Base-by-base conservation (phyloP, 208 protist genomes). In the Wallacemonas collosoma region DNA sequence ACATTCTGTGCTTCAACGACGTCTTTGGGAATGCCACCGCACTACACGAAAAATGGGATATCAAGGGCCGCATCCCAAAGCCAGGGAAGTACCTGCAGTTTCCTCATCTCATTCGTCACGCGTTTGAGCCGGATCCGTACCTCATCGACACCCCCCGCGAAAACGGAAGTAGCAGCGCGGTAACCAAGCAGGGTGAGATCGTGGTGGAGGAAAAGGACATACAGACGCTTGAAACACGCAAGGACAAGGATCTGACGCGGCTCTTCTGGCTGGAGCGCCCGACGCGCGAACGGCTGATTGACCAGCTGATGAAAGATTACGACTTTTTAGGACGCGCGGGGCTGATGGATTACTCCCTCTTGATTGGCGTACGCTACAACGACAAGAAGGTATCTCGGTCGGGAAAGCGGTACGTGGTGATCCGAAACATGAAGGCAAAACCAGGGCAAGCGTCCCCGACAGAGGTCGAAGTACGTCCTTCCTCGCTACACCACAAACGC, bases 261-360 rank as follows among this genome's bases (percentile, higher is more conserved):
- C 75, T 89, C 44, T 96, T 96, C 58, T 92, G 87, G 89, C 56
- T 93, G 7, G 82, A 89, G 50, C 64, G 64, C 6, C 8, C 69
- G 3, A 14, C 15, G 56, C 86, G 91, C 43, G 67, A 83, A 7
- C 75, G 70, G 8, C 56, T 96, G 40, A 38, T 96, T 58, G 50
- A 76, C 36, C 80, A 82, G 67, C 79, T 96, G 47, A 56, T 83
- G 50, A 36, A 54, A 15, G 91, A 96, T 70, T 96, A 91, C 66
- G 60, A 77, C 35, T 94, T 91, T 63, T 68, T 94, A 8, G 68
- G 64, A 12, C 48, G 58, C 41, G 73, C 72, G 8, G 81, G 83
- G 9, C 58, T 94, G 44, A 96, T 96, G 91, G 91, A 96, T 72
- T 96, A 96, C 70, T 96, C 91, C 1, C 73, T 96, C 26, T 82